Base-by-base conservation (phyloP, 306 rosid species). In the Quillaja saponaria region DNA sequence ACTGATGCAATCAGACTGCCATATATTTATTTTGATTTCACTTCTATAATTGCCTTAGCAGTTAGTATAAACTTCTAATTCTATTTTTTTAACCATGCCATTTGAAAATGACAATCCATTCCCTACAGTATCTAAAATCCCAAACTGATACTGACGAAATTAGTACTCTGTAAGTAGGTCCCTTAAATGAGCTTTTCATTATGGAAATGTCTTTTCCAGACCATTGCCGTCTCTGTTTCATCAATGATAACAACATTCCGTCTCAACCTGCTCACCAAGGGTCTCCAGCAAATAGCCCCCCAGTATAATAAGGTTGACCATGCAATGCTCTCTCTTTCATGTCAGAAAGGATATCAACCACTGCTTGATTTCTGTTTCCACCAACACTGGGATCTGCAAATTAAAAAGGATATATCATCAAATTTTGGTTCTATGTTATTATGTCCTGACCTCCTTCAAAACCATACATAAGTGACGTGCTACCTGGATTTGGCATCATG, bases 341-440 rank as follows among this genome's bases (percentile, higher is more conserved):
- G 59, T 48, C 69, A 14, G 21, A 13, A 3, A 45, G 63, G 37
- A 55, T 56, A 42, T 48, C 65, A 20, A 53, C 55, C 46, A 0
- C 21, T 18, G 58, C 55, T 40, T 54, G 76, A 48, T 53, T 54
- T 35, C 18, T 46, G 53, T 49, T 11, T 51, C 77, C 12, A 55
- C 55, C 68, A 56, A 56, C 47, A 19, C 11, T 52, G 60, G 63
- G 66, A 61, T 56, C 82, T 80, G 60, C 31, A 44, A 41, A 20
- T 55, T 15, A 59, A 10, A 35, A 7, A 48, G 15, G 40, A 60
- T 59, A 34, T 34, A 61, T 55, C 56, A 1, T 17, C 14, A 41
- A 60, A 33, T 58, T 68, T 64, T 38, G 47, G 57, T 48, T 64
- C 61, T 33, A 49, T 6, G 8, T 9, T 45, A 59, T 25, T 14